phyloP scores from a whole-genome alignment of 2,329 filamentous ascomycete genomes.

The Fusarium torulosum region DNA sequence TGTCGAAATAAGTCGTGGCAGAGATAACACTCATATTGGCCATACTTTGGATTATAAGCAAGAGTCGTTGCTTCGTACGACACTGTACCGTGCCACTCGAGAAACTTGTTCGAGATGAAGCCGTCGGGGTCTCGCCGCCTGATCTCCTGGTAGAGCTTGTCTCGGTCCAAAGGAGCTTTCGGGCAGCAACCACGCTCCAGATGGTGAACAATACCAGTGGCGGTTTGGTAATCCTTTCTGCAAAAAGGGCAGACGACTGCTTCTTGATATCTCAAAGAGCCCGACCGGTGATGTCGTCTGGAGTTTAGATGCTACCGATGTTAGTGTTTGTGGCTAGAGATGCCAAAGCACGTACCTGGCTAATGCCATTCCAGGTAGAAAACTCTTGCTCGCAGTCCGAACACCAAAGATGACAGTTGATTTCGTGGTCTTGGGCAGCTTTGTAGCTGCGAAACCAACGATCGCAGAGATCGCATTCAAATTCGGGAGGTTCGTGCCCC shows the following conservation, averaged over 20 bases:
- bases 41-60: slow-evolving; percentile 58
- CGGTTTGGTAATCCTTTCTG: slow-evolving; percentile 57
- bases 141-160: slow-evolving; percentile 61
- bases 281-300: background rate
- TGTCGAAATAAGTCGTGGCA: slow-evolving; percentile 61
- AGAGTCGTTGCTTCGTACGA: slow-evolving; percentile 54
- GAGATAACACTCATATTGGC: slow-evolving; percentile 51
- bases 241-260: slow-evolving; percentile 68
- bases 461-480: slow-evolving; percentile 48
- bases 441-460: slow-evolving; percentile 28
- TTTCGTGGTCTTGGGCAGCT: slow-evolving; percentile 44
- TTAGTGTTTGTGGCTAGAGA: background rate
- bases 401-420: slow-evolving; percentile 51
- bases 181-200: slow-evolving; percentile 68
- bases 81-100: slow-evolving; percentile 58
- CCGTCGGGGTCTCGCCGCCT: slow-evolving; percentile 60
- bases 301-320: slow-evolving; percentile 3
- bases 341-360: slow-evolving; percentile 1
- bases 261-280: background rate
- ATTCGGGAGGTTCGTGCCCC: slow-evolving; percentile 38
- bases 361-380: background rate
- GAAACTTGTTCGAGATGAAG: slow-evolving; percentile 63
- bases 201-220: slow-evolving; percentile 68
- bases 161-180: slow-evolving; percentile 60
- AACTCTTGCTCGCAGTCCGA: slow-evolving; percentile 16